phyloP scores from a whole-genome alignment of 2,329 filamentous ascomycete species.

The Mycogone perniciosa region DNA sequence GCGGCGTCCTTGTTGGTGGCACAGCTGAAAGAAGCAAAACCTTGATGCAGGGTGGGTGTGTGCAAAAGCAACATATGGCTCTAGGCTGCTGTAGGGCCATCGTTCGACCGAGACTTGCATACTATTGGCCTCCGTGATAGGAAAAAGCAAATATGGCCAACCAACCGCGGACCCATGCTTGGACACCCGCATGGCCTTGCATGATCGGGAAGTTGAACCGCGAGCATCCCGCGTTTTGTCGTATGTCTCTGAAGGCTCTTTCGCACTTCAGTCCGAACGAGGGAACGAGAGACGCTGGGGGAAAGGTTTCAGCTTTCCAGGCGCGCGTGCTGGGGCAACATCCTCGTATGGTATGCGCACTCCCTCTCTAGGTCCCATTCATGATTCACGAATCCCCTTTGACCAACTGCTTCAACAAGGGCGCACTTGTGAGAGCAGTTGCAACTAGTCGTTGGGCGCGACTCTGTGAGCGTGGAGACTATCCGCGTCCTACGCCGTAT shows the following conservation, averaged over 20 bases:
- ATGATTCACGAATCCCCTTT: too few relatives aligned
- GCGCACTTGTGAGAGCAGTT: too few relatives aligned
- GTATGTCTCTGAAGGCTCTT: not conserved
- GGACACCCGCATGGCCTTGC: constrained; percentile 1
- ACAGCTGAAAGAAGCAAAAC: constrained; percentile 9
- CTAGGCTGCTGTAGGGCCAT: constrained; percentile 2
- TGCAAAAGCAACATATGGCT: constrained; percentile 7
- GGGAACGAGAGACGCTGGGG: too few relatives aligned
- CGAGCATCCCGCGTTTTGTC: not conserved
- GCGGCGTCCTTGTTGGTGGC: constrained; percentile 2
- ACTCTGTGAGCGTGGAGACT: too few relatives aligned
- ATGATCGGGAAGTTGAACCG: not conserved
- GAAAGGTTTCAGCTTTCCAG: too few relatives aligned
- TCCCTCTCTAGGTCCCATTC: too few relatives aligned
- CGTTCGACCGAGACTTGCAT: constrained; percentile 1
- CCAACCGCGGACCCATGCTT: constrained; percentile 1
- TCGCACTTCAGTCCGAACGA: too few relatives aligned
- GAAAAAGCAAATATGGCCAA: constrained; percentile 2
- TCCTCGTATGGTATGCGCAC: too few relatives aligned
- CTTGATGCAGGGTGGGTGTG: constrained; percentile 3
- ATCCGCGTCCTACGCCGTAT: too few relatives aligned
- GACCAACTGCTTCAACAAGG: too few relatives aligned
- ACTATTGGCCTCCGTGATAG: not conserved
- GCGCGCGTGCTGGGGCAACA: too few relatives aligned
- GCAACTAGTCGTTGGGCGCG: too few relatives aligned